Evolutionary conservation across 495 filamentous ascomycete genomes (phyloP), one percentile per base, ranked within the genome.

Genomic region (Neurospora terricola): DNA sequence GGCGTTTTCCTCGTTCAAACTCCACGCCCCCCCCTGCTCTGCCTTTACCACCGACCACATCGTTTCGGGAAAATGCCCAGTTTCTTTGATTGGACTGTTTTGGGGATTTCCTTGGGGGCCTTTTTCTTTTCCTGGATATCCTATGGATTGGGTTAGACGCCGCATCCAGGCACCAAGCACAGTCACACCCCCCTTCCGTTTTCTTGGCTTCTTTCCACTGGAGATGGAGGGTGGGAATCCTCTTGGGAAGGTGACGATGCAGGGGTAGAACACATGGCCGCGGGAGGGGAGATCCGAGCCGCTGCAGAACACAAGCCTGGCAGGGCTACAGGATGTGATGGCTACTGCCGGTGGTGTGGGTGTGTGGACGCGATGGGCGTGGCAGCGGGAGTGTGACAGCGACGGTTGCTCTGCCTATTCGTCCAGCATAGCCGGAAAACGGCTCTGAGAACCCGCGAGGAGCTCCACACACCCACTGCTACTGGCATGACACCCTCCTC

Each of bases 251-350:
- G 54, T 62, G 54, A 34, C 27, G 27, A 34, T 27, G 54, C 27
- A 62, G 54, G 27, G 14, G 6, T 34, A 8, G 8, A 14, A 34
- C 14, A 66, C 54, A 34, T 66, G 54, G 48, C 6, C 14, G 27
- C 14, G 54, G 54, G 27, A 66, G 54, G 30, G 14, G 27, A 66
- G 54, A 66, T 66, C 54, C 54, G 54, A 66, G 30, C 27, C 54
- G 54, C 30, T 66, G 54, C 43, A 8, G 69, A 38, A 69, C 11
- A 38, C 48, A 23, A 74, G 69, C 73, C 74, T 77, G 71, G 71
- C 71, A 75, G 70, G 76, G 77, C 73, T 75, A 66, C 70, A 77
- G 75, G 74, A 69, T 71, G 62, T 74, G 69, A 74, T 76, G 75
- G 45, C 72, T 70, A 69, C 77, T 42, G 69, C 72, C 21, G n/a